Percentiles rank a stretch among this genome's conserved stretches.
Conservation (phyloP, 345 rosid species). For the Eucalyptus erythrocorys region DNA sequence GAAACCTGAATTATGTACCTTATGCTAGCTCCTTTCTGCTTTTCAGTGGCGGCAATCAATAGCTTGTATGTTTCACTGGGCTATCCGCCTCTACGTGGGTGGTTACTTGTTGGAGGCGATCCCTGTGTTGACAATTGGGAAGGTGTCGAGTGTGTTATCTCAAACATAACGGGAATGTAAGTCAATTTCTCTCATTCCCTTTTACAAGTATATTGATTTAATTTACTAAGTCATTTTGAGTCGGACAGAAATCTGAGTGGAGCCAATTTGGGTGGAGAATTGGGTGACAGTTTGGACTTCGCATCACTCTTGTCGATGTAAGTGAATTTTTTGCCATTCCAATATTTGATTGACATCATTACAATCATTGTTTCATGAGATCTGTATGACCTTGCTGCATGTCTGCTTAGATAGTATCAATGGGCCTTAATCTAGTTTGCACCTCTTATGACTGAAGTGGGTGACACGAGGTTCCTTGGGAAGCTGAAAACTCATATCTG, state of each 20-base stretch:
- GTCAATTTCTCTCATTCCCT: constrained; percentile 1
- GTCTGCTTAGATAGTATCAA: not conserved
- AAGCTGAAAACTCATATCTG: not conserved
- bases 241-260: constrained; percentile 51
- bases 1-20: not conserved
- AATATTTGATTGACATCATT: not conserved
- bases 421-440: not conserved
- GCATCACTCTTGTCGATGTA: constrained; percentile 61
- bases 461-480: not conserved
- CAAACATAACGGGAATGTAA: constrained; percentile 74
- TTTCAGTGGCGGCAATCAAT: constrained; percentile 65
- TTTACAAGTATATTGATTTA: not conserved
- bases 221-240: not conserved
- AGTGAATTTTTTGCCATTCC: constrained; percentile 4
- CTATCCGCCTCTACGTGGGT: constrained; percentile 46
- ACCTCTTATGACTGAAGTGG: not conserved
- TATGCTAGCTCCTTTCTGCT: not conserved
- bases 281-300: constrained; percentile 41
- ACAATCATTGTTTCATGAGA: not conserved
- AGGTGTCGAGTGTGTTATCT: constrained; percentile 73
- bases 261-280: constrained; percentile 52
- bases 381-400: not conserved
- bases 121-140: constrained; percentile 86
- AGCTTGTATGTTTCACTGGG: constrained; percentile 50
- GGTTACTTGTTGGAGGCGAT: constrained; percentile 86